Evolutionary conservation across 768 basidiomycete species (phyloP).

Genomic region (Cytidiella melzeri): DNA sequence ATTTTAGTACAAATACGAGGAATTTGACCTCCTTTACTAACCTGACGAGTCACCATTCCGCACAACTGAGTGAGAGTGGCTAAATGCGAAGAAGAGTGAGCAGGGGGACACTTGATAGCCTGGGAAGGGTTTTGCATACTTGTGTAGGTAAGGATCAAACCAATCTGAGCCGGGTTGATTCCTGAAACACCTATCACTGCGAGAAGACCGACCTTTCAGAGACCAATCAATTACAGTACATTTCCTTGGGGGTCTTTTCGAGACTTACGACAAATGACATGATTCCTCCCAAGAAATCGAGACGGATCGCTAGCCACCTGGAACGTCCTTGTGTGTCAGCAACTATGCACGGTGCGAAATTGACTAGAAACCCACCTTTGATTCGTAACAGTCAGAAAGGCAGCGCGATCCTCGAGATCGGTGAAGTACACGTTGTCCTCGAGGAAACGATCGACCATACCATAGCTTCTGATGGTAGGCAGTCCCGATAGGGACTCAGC

Average conservation of each 20-base stretch:
- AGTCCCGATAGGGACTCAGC: conserved; percentile 71
- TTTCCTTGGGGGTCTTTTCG: background rate
- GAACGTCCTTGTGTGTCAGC: background rate
- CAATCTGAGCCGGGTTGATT: conserved; percentile 62
- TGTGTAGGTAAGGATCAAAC: conserved; percentile 64
- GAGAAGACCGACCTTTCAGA: conserved; percentile 54
- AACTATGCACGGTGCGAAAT: background rate
- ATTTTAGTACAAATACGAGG: background rate
- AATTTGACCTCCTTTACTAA: too few relatives aligned
- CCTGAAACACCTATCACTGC: conserved; percentile 48
- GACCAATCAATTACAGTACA: background rate
- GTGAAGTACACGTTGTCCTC: conserved; percentile 58
- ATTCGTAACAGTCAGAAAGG: conserved; percentile 59
- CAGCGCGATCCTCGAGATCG: conserved; percentile 70
- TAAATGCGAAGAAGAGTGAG: conserved; percentile 15
- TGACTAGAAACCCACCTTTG: conserved; percentile 38
- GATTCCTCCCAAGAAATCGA: conserved; percentile 63
- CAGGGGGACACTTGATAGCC: background rate
- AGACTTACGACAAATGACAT: conserved; percentile 45
- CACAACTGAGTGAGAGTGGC: conserved; percentile 48
- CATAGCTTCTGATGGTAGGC: conserved; percentile 69
- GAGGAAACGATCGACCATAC: conserved; percentile 55
- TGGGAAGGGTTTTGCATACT: conserved; percentile 27
- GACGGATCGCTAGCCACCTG: conserved; percentile 65
- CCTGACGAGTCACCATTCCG: conserved; percentile 47